Evolutionary conservation across 768 basidiomycete species (phyloP).

Genomic region (Leccinellum rugosiceps): DNA sequence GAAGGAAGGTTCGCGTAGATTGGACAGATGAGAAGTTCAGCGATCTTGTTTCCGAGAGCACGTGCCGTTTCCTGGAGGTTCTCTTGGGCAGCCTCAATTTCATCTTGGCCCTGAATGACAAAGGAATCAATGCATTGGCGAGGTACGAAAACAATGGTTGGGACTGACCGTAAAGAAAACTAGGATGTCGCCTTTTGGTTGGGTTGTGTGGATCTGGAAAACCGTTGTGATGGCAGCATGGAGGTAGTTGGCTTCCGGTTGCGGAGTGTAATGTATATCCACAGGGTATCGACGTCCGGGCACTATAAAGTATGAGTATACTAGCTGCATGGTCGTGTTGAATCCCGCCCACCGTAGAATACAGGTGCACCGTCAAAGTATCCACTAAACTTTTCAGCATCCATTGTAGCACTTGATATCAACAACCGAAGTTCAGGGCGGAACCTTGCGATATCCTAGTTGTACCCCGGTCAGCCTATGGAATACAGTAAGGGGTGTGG

Average conservation of each 20-base stretch:
- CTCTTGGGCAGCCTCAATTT: constrained; percentile 97
- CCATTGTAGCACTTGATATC: constrained; percentile 96
- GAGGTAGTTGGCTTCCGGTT: constrained; percentile 98
- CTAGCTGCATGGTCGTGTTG: neutral
- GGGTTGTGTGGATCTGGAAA: constrained; percentile 98
- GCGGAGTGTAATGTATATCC: constrained; percentile 98
- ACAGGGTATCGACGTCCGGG: constrained; percentile 97
- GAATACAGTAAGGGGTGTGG: constrained; percentile 4
- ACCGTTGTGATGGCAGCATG: constrained; percentile 98
- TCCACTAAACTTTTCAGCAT: constrained; percentile 96
- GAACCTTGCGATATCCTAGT: constrained; percentile 92
- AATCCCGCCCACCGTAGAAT: constrained; percentile 68
- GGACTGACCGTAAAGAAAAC: constrained; percentile 88
- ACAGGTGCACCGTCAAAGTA: constrained; percentile 97
- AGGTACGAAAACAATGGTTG: neutral
- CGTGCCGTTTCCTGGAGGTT: constrained; percentile 94
- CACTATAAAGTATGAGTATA: constrained; percentile 45
- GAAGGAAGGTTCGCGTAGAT: constrained; percentile 99
- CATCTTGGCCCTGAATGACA: constrained; percentile 79
- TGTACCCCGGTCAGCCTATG: constrained; percentile 21
- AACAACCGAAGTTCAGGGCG: constrained; percentile 89
- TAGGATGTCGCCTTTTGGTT: constrained; percentile 95
- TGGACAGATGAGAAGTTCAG: constrained; percentile 91
- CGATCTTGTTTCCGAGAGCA: constrained; percentile 92
- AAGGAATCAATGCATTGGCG: constrained; percentile 2